phyloP scores from a whole-genome alignment of 2,329 filamentous ascomycete genomes.

The Paramyrothecium roridum region DNA sequence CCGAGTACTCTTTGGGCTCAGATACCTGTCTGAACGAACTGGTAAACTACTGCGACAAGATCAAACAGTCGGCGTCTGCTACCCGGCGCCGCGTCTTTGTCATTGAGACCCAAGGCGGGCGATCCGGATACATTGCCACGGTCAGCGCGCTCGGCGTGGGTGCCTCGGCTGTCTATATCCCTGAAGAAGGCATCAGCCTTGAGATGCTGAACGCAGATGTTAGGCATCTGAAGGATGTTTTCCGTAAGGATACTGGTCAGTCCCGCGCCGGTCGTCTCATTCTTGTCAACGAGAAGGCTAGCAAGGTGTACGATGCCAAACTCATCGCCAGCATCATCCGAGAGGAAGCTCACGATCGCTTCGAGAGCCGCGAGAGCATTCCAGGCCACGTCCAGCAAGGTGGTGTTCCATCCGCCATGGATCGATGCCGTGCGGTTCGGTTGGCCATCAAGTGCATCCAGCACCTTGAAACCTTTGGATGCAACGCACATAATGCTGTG shows the following conservation, averaged over 20 bases:
- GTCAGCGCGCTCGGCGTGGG: conserved; percentile 89
- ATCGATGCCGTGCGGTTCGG: conserved; percentile 85
- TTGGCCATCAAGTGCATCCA: conserved; percentile 93
- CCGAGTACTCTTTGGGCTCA: conserved; percentile 93
- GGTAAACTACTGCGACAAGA: conserved; percentile 93
- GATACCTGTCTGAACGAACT: conserved; percentile 96
- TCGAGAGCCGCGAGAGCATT: conserved; percentile 88
- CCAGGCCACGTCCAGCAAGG: conserved; percentile 95
- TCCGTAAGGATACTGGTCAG: conserved; percentile 80
- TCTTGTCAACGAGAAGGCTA: conserved; percentile 94
- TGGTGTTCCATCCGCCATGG: conserved; percentile 91
- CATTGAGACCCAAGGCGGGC: conserved; percentile 94
- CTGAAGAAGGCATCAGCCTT: conserved; percentile 91
- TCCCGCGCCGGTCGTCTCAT: conserved; percentile 90
- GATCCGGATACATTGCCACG: conserved; percentile 90
- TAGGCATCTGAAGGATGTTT: conserved; percentile 80
- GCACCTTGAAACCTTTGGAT: conserved; percentile 77
- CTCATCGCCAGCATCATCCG: conserved; percentile 94
- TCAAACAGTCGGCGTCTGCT: conserved; percentile 93
- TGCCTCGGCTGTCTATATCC: conserved; percentile 90
- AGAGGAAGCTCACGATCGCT: conserved; percentile 86
- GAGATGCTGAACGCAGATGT: conserved; percentile 93
- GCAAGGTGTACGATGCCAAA: conserved; percentile 85
- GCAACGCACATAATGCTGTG: conserved; percentile 63
- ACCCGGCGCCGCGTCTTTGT: conserved; percentile 93